Conservation (phyloP, 257 asterid species). For the Ehretia macrophylla region DNA sequence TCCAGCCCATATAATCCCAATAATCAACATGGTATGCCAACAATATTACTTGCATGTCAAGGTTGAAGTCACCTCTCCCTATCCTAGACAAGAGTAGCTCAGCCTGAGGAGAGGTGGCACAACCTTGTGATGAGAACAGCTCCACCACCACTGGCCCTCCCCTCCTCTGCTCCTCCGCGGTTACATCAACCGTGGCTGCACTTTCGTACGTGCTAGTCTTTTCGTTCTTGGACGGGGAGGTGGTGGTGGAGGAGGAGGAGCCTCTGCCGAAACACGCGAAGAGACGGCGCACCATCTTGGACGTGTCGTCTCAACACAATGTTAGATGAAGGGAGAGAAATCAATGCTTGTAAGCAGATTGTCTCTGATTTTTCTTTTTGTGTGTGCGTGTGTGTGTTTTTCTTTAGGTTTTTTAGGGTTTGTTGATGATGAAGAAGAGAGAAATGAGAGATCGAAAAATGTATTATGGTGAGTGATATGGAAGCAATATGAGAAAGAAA, state of each 20-base stretch:
- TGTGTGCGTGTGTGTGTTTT: background rate
- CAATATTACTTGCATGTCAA: constrained; percentile 58
- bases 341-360: too few relatives aligned
- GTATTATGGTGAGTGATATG: background rate
- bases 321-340: too few relatives aligned
- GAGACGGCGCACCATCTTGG: constrained; percentile 67
- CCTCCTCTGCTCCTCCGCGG: constrained; percentile 56
- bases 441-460: background rate
- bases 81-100: constrained; percentile 75
- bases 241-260: background rate
- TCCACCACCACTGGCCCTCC: constrained; percentile 75
- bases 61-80: constrained; percentile 79
- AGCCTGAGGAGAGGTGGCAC: constrained; percentile 85
- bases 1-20: constrained; percentile 97
- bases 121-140: constrained; percentile 90
- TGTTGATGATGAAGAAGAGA: too few relatives aligned
- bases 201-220: constrained; percentile 8
- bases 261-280: constrained; percentile 54
- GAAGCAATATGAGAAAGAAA: constrained; percentile 2
- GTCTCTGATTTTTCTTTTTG: too few relatives aligned
- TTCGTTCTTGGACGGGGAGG: background rate
- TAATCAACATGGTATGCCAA: constrained; percentile 78
- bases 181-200: constrained; percentile 43
- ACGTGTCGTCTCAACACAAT: constrained; percentile 31
- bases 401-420: too few relatives aligned